phyloP scores from a whole-genome alignment of 768 basidiomycete genomes.

The Clitopilus passeckerianus region DNA sequence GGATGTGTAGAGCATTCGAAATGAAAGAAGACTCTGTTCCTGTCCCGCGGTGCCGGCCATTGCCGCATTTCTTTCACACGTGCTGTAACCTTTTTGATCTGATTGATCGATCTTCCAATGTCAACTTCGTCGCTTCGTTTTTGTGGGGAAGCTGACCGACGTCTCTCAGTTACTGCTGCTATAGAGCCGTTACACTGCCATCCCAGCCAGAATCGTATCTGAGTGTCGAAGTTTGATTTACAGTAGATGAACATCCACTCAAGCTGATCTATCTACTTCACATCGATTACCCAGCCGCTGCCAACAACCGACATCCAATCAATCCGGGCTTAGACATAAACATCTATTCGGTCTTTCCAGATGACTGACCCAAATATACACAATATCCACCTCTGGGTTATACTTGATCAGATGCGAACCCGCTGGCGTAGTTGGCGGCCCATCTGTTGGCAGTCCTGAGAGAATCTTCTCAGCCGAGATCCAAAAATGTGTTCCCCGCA shows the following conservation, averaged over 20 bases:
- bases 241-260: not conserved
- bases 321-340: not conserved
- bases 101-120: not conserved
- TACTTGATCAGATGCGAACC: not conserved
- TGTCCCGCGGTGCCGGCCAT: slow-evolving; percentile 1
- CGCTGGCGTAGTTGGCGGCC: not conserved
- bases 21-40: not conserved
- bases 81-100: not conserved
- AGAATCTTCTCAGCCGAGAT: not conserved
- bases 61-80: not conserved
- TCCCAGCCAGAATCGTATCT: not conserved
- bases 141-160: not conserved
- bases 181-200: not conserved
- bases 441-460: not conserved
- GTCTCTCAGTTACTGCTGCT: not conserved
- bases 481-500: not conserved
- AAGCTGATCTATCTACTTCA: not conserved
- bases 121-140: not conserved
- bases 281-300: not conserved
- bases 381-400: not conserved
- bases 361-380: not conserved
- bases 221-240: not conserved
- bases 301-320: not conserved
- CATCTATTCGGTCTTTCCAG: not conserved
- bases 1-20: not conserved